phyloP scores from a whole-genome alignment of 2,329 filamentous ascomycete species.

The Dothistroma pini region DNA sequence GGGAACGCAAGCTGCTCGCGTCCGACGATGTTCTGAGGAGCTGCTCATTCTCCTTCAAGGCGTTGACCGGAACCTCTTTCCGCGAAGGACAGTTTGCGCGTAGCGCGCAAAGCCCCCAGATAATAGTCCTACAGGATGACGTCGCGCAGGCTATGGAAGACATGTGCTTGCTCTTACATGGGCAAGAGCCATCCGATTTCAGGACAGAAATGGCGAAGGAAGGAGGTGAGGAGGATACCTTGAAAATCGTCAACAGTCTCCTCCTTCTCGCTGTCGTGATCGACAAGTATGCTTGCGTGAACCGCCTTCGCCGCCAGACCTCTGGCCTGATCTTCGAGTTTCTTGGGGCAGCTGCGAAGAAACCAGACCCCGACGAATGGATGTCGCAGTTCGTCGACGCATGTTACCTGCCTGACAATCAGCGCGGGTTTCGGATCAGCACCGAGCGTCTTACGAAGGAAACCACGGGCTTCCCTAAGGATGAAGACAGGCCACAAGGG shows the following conservation, averaged over 20 bases:
- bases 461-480: not conserved
- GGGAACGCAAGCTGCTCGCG: not conserved
- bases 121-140: not conserved
- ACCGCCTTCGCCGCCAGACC: not conserved
- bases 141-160: not conserved
- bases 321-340: not conserved
- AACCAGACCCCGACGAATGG: too few species aligned
- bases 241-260: not conserved
- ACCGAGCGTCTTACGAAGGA: not conserved
- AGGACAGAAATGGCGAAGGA: not conserved
- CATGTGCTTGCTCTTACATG: not conserved
- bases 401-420: not conserved
- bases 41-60: not conserved
- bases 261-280: not conserved
- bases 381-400: not conserved
- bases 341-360: not conserved
- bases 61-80: not conserved
- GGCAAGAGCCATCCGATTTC: not conserved
- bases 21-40: not conserved
- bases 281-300: not conserved
- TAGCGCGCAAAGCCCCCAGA: not conserved
- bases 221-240: not conserved
- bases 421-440: not conserved
- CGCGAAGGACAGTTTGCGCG: not conserved
- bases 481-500: not conserved